Percentiles rank a stretch among this genome's conserved stretches.
Evolutionary conservation across 2,329 filamentous ascomycete species (phyloP).

Genomic region (Pseudocercospora crystallina): DNA sequence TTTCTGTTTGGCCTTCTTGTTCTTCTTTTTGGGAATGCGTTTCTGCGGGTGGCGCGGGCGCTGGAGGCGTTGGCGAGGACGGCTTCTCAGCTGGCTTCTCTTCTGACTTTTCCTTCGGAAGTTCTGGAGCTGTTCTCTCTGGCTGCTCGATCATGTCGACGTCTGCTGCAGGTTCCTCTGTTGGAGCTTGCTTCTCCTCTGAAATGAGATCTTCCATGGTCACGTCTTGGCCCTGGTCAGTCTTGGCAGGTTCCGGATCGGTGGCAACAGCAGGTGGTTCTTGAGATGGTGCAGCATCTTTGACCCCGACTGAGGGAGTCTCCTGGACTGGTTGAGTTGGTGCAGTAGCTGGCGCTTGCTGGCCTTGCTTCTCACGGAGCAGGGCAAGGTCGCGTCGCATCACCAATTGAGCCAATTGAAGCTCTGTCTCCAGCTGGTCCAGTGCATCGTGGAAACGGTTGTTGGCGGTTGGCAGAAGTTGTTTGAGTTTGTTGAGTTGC

Average conservation of each 20-base stretch:
- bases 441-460: conserved; percentile 51
- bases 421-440: conserved; percentile 51
- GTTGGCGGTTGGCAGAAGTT: conserved; percentile 41
- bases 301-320: too few species aligned
- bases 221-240: conserved; percentile 4
- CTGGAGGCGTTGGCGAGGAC: too few species aligned
- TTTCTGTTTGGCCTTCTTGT: neutral
- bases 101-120: neutral
- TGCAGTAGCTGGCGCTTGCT: neutral
- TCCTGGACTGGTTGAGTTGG: neutral
- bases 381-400: conserved; percentile 38
- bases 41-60: too few species aligned
- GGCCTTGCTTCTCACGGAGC: conserved; percentile 23
- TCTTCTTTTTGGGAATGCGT: too few species aligned
- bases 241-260: neutral
- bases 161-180: neutral
- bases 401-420: conserved; percentile 37
- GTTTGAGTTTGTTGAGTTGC: conserved; percentile 36
- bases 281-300: too few species aligned
- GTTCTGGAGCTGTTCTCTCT: neutral
- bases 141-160: conserved; percentile 4
- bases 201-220: conserved; percentile 8
- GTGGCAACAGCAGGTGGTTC: neutral
- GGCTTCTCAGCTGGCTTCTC: neutral
- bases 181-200: neutral